Evolutionary conservation across 352 stramenopile genomes (phyloP), one percentile per base, ranked within the genome.

Genomic region (Phytopythium mirpurense): DNA sequence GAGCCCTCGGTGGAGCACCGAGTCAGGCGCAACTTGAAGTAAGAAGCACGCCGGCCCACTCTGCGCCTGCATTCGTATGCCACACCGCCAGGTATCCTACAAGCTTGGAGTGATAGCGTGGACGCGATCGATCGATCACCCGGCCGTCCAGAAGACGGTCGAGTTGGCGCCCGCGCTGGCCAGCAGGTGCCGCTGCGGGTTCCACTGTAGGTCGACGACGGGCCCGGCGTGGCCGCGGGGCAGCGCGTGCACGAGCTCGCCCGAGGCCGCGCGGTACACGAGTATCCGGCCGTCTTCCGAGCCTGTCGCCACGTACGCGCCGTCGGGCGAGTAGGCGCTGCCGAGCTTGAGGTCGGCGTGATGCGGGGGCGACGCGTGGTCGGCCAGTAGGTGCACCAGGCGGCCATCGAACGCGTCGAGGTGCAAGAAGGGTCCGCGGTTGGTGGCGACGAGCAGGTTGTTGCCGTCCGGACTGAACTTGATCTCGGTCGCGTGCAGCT

Each of bases 381-480:
- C 69, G 27, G 68, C 76, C 31, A 91, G 83, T 43, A 88, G 62
- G 63, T 92, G 82, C 46, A 91, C 55, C 36, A 93, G 52, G 18
- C 86, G 78, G 26, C 84, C 84, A 63, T 95, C 83, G 52, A 95
- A 95, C 8, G 84, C 82, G 58, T 95, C 84, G 5, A 95, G 64
- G 32, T 91, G 84, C 35, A 95, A 55, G 47, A 93, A 88, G 29
- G 92, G 72, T 2, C 80, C 81, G 9, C 79, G 77, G 56, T 91
- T 91, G 21, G 84, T 93, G 9, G 77, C 70, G n/a, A 95, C 74
- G 15, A 95, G 76, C 26, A 95, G 62, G 49, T 90, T 77, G 51
- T 93, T 91, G 41, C 83, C 82, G 54, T 95, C 84, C 2, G 84
- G 80, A 65, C 84, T 95, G 42, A 95, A 95, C 54, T 89, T 85